Evolutionary conservation across 2,329 filamentous ascomycete genomes (phyloP).

Genomic region (Delphinella strobiligena): DNA sequence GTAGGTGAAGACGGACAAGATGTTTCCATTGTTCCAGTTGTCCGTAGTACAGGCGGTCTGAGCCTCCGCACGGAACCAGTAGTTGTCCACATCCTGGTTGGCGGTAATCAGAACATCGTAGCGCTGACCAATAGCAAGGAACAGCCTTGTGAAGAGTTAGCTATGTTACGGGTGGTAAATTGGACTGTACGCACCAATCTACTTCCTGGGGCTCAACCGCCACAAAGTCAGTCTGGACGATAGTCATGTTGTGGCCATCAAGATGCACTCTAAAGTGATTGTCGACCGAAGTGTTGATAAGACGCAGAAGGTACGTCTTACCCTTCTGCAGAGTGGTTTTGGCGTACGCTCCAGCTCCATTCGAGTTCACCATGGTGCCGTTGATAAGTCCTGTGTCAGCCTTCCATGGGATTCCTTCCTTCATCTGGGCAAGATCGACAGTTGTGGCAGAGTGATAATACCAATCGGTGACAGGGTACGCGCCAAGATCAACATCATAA

Average conservation of each 20-base stretch:
- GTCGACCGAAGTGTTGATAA: constrained; percentile 30
- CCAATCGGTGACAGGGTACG: constrained; percentile 5
- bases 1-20: constrained; percentile 30
- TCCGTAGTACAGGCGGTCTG: constrained; percentile 12
- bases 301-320: constrained; percentile 32
- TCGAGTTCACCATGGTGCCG: constrained; percentile 18
- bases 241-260: constrained; percentile 30
- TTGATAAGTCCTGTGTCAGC: constrained; percentile 23
- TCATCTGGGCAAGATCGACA: constrained; percentile 16
- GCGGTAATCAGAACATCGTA: constrained; percentile 36
- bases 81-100: constrained; percentile 30
- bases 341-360: constrained; percentile 14
- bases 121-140: constrained; percentile 32
- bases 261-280: constrained; percentile 25
- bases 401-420: constrained; percentile 11
- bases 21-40: constrained; percentile 21
- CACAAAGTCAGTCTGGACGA: constrained; percentile 32
- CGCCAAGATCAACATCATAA: constrained; percentile 28
- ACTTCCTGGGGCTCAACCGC: constrained; percentile 31
- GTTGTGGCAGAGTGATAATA: constrained; percentile 7
- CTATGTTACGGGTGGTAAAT: constrained; percentile 15
- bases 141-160: constrained; percentile 16
- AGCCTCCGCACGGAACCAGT: constrained; percentile 33
- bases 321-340: constrained; percentile 21
- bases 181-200: constrained; percentile 4